Percentiles rank a stretch among this genome's conserved stretches.
Evolutionary conservation across 305 asterid genomes (phyloP).

Genomic region (Fraxinus paxiana): DNA sequence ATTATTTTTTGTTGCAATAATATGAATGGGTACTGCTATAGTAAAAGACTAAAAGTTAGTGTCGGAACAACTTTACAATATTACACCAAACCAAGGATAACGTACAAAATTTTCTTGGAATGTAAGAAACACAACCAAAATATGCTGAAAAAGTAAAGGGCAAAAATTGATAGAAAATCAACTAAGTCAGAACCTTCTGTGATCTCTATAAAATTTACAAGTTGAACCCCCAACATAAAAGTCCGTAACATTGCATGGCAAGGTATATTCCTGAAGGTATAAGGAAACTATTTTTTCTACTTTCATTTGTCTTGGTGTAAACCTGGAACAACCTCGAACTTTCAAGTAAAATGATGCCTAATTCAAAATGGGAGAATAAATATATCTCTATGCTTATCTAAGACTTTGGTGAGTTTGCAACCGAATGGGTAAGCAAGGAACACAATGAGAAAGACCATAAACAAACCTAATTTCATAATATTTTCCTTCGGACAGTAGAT

Average conservation of each 20-base stretch:
- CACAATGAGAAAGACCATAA: slow-evolving; percentile 4
- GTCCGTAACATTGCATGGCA: background rate
- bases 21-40: background rate
- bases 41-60: background rate
- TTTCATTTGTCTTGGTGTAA: background rate
- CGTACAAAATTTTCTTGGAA: background rate
- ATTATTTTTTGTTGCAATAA: background rate
- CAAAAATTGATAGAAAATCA: background rate
- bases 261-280: background rate
- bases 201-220: background rate
- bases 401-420: background rate
- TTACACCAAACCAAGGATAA: background rate
- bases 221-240: background rate
- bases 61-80: background rate
- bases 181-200: background rate
- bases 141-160: background rate
- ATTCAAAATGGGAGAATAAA: background rate
- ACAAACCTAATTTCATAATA: slow-evolving; percentile 68
- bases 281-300: background rate
- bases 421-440: background rate
- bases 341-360: background rate
- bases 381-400: background rate
- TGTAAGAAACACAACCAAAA: background rate
- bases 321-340: background rate
- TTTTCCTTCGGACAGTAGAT: slow-evolving; percentile 51